A percentile compares a stretch with the other conserved stretches of the same genome.
Evolutionary conservation across 768 basidiomycete species (phyloP).

Genomic region (Tylopilus intermedius): DNA sequence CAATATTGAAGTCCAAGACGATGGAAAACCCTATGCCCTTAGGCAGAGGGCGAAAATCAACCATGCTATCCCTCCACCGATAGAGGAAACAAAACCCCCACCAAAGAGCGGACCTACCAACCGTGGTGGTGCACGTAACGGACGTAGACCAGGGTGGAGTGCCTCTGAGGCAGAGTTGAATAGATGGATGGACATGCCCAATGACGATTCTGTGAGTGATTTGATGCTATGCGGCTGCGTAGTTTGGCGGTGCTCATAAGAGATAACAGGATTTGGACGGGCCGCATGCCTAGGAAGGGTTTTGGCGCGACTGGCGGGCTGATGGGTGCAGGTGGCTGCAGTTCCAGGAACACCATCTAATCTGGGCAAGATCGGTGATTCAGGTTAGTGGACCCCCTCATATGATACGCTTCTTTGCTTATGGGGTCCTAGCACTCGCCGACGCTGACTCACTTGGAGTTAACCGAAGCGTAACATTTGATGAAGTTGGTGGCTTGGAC

Average conservation of each 20-base stretch:
- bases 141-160: conserved; percentile 67
- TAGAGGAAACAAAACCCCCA: conserved; percentile 57
- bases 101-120: conserved; percentile 36
- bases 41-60: conserved; percentile 63
- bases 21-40: conserved; percentile 48
- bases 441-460: conserved; percentile 96
- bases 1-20: conserved; percentile 39
- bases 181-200: conserved; percentile 68
- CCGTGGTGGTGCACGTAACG: conserved; percentile 37
- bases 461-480: conserved; percentile 89
- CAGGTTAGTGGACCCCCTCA: conserved; percentile 41
- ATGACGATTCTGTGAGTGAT: conserved; percentile 62
- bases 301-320: conserved; percentile 51
- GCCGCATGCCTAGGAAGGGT: conserved; percentile 65
- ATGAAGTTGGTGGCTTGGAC: conserved; percentile 93
- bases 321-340: conserved; percentile 49
- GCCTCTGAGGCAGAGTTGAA: conserved; percentile 73
- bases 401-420: conserved; percentile 11
- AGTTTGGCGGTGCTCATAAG: neutral
- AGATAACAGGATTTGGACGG: conserved; percentile 65
- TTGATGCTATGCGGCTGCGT: neutral
- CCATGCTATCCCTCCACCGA: conserved; percentile 76
- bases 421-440: conserved; percentile 57
- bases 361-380: conserved; percentile 77
- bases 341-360: conserved; percentile 77